Percentiles rank a stretch among this genome's conserved stretches.
phyloP scores from a whole-genome alignment of 2,329 filamentous ascomycete genomes.

The Sarocladium brachiariae region DNA sequence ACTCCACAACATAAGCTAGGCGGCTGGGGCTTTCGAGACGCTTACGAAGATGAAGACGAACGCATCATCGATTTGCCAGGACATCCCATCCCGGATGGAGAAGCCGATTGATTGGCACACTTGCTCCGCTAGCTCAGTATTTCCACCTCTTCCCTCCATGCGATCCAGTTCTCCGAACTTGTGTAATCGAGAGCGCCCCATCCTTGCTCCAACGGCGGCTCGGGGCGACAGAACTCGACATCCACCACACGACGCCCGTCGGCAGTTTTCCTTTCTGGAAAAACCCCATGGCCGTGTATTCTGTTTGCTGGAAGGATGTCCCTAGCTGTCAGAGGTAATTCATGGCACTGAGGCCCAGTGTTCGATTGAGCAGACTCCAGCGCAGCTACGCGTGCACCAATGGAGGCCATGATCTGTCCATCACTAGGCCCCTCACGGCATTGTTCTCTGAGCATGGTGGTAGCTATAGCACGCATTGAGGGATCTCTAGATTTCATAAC shows the following conservation, averaged over 20 bases:
- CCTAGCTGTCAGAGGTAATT: not conserved
- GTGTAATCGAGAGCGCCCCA: constrained; percentile 9
- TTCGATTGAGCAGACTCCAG: not conserved
- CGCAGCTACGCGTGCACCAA: not conserved
- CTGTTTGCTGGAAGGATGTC: not conserved
- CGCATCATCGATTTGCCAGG: too few relatives aligned
- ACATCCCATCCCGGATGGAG: not conserved
- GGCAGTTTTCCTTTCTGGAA: not conserved
- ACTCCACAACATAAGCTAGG: too few relatives aligned
- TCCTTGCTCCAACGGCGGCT: constrained; percentile 2
- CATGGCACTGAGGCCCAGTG: not conserved
- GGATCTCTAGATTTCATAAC: constrained; percentile 9
- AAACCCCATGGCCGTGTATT: constrained; percentile 4
- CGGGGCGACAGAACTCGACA: not conserved
- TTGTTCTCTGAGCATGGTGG: constrained; percentile 3
- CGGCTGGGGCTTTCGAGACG: too few relatives aligned
- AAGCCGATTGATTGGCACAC: not conserved
- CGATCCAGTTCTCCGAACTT: not conserved
- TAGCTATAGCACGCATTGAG: not conserved
- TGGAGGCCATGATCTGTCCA: constrained; percentile 7
- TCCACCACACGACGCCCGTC: not conserved
- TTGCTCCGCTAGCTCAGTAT: not conserved
- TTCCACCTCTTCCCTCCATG: constrained; percentile 3
- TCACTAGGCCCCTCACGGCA: constrained; percentile 9
- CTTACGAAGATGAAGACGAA: too few relatives aligned